Evolutionary conservation across 306 rosid species (phyloP), one percentile per base, ranked within the genome.

Genomic region (Malus domestica): DNA sequence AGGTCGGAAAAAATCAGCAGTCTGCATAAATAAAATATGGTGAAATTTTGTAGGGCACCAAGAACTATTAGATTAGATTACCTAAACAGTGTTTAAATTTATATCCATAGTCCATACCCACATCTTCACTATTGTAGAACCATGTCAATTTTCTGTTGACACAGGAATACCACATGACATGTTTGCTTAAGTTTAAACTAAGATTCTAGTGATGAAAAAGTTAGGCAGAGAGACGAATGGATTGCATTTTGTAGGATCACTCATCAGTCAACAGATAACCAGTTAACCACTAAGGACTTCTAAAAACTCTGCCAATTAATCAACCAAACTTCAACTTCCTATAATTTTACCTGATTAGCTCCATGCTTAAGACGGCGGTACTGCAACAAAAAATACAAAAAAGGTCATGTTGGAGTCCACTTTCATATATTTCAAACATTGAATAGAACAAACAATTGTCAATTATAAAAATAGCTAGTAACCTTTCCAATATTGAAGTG

Each of bases 401-500:
- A 57, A 12, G 22, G 76, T 88, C 79, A 74, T 32, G 38, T 33
- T 73, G 79, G 71, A 49, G n/a, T 79, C 80, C 67, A 59, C 74
- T 61, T 77, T 73, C 58, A 64, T 70, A 71, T 54, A 62, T 67
- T 79, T 64, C 3, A 0, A 51, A 51, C 55, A 51, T 15, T 5
- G 51, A 77, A 63, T 22, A 73, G 76, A 45, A 79, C 60, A 73
- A 80, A 74, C 57, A 80, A 72, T 54, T 80, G 35, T 52, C 71
- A 57, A 46, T 44, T 57, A 70, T 79, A 82, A 83, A 89, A 87
- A 70, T 38, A 74, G 76, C 61, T 32, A 85, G 81, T 81, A 76
- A 92, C 99, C 99, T 95, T 95, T 77, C 99, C 99, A 81, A 95
- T 91, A 77, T 95, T 95, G 93, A 95, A 95, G 85, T 95, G 99